Base-by-base conservation (phyloP, 2,329 filamentous ascomycete genomes). In the Drechslera avenae region DNA sequence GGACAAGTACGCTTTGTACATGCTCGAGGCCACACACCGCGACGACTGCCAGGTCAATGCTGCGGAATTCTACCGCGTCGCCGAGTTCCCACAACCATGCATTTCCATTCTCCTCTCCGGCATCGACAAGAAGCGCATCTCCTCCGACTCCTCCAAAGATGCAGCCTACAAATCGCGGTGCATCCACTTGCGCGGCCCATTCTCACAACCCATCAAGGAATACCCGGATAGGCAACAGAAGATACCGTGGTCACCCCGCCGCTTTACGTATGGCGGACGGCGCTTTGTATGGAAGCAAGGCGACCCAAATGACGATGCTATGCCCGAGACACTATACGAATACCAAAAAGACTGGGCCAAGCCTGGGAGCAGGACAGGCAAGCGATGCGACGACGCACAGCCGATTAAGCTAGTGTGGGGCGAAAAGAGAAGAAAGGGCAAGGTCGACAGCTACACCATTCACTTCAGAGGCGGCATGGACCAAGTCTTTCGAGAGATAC, bases 251-350 rank as follows among this genome's bases (percentile, higher is more conserved):
- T 71, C 68, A 13, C 70, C 70, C 14, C 66, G 70, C n/a, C 65
- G 70, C 19, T 72, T 73, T 46, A 72, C 57, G 5, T 73, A 72
- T 39, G 70, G 69, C 33, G 70, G 70, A 8, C 68, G 70, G 6
- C 62, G 67, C 16, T 73, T 73, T 47, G 70, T 75, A 16, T 82
- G 78, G 76, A 78, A 66, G 30, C 69, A 69, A 7, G 76, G 73
- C 16, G 61, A 73, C 17, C 74, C 77, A 2, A 67, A 81, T 62
- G 79, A 82, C 54, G 78, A 81, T 31, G 67, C 69, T 5, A 73
- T 73, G 70, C 69, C 69, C 5, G 70, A 73, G 58, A 71, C 69
- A 4, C 58, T 73, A 17, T 73, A 72, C 54, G 70, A 73, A 44
- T 73, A 67, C 42, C 60, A 61, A 21, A 62, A 59, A 23, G 69